These are phyloP conservation scores for Ascochyta fabae DNA, from an alignment of 2,329 filamentous ascomycete species.

Conservation along the genomic window DNA sequence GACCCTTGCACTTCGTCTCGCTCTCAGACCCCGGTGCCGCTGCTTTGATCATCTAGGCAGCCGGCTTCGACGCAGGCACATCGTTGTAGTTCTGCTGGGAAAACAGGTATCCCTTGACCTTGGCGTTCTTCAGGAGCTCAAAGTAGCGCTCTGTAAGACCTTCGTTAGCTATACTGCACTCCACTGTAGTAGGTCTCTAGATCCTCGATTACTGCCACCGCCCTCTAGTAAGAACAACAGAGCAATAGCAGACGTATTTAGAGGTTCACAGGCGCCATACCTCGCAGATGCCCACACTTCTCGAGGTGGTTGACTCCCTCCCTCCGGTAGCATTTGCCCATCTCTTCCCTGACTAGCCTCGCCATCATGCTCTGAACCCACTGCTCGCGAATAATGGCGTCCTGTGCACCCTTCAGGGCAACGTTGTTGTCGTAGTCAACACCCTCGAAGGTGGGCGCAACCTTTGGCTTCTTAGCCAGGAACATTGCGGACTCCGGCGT, in stretches of 20 bases:
- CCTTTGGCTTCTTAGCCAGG: slow-evolving; percentile 82
- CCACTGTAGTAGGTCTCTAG: not conserved
- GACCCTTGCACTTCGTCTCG: not conserved
- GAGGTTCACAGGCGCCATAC: slow-evolving; percentile 57
- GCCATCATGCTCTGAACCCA: slow-evolving; percentile 93
- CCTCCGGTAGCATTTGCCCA: slow-evolving; percentile 83
- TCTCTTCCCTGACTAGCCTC: slow-evolving; percentile 78
- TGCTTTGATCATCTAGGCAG: slow-evolving; percentile 35
- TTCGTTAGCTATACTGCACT: slow-evolving; percentile 28
- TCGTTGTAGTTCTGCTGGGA: slow-evolving; percentile 77
- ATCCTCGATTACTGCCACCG: not conserved
- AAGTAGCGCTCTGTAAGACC: slow-evolving; percentile 73
- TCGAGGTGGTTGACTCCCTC: slow-evolving; percentile 88
- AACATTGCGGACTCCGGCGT: slow-evolving; percentile 83
- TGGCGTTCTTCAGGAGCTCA: slow-evolving; percentile 75
- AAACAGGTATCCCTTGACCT: slow-evolving; percentile 80
- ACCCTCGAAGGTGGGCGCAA: slow-evolving; percentile 82
- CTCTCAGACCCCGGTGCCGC: not conserved
- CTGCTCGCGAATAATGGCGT: slow-evolving; percentile 82
- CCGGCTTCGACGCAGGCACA: slow-evolving; percentile 13
- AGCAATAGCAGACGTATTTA: not conserved
- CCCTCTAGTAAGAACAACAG: not conserved
- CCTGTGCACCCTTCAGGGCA: slow-evolving; percentile 81
- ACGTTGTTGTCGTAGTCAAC: slow-evolving; percentile 86
- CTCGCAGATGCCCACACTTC: slow-evolving; percentile 82